A percentile compares a stretch with the other conserved stretches of the same genome.
These are phyloP conservation scores for Clonostachys sp. DNA, from an alignment of 2,329 filamentous ascomycete species.

Conservation along the genomic window DNA sequence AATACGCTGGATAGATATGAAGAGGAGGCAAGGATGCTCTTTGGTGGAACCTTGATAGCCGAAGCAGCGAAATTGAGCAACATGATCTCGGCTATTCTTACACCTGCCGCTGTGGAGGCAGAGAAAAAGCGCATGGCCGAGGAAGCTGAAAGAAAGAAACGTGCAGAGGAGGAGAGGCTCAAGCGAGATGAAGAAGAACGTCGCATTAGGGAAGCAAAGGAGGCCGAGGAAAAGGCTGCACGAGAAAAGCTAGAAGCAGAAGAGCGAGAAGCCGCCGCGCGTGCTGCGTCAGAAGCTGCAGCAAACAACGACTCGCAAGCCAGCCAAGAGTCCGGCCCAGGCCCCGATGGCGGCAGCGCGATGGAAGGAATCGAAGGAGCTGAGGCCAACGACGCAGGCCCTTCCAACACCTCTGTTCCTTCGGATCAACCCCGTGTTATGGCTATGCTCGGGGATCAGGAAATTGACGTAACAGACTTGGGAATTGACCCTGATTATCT, in stretches of 20 bases:
- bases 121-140: slow-evolving; percentile 66
- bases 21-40: slow-evolving; percentile 85
- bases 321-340: not conserved
- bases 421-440: slow-evolving; percentile 52
- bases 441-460: slow-evolving; percentile 79
- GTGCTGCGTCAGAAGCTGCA: slow-evolving; percentile 56
- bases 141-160: slow-evolving; percentile 44
- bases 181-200: slow-evolving; percentile 62
- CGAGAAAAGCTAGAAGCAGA: slow-evolving; percentile 67
- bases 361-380: slow-evolving; percentile 73
- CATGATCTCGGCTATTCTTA: slow-evolving; percentile 66
- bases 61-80: slow-evolving; percentile 64
- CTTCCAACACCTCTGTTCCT: not conserved
- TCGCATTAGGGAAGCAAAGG: slow-evolving; percentile 64
- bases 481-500: slow-evolving; percentile 94
- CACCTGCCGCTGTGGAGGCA: slow-evolving; percentile 79
- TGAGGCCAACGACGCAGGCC: not conserved
- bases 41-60: slow-evolving; percentile 53
- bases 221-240: slow-evolving; percentile 63
- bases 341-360: slow-evolving; percentile 19
- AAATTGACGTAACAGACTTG: slow-evolving; percentile 89
- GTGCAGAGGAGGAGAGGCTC: slow-evolving; percentile 53
- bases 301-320: slow-evolving; percentile 12
- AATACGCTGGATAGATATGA: slow-evolving; percentile 77
- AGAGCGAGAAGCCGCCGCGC: slow-evolving; percentile 54